Percentiles rank a stretch among this genome's conserved stretches.
These are phyloP conservation scores for Citrus medica DNA, from an alignment of 345 rosid genomes.

Conservation along the genomic window DNA sequence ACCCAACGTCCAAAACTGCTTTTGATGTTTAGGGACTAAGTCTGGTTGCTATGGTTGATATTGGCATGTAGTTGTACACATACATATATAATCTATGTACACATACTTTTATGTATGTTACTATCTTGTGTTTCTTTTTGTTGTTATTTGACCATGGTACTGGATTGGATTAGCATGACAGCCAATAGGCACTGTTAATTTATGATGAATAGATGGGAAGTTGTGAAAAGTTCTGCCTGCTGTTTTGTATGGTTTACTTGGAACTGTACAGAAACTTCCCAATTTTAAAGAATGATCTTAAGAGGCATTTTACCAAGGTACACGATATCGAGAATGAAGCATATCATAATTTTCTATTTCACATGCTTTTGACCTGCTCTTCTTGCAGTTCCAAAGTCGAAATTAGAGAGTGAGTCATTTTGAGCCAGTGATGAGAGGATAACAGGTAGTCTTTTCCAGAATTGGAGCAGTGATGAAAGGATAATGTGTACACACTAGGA, in stretches of 20 bases:
- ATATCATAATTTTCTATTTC: too few species aligned
- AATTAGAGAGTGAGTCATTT: too few species aligned
- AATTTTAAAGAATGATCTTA: not conserved
- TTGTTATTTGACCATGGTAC: not conserved
- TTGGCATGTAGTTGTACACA: conserved; percentile 10
- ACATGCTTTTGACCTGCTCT: too few species aligned
- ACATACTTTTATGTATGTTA: not conserved
- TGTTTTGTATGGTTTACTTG: not conserved
- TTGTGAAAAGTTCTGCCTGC: not conserved
- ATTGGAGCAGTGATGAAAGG: too few species aligned
- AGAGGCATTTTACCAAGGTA: not conserved
- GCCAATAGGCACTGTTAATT: not conserved
- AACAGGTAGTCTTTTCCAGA: too few species aligned
- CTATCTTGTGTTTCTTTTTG: not conserved
- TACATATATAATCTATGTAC: not conserved
- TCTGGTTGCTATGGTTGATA: not conserved
- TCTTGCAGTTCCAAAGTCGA: too few species aligned
- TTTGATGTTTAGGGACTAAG: conserved; percentile 1
- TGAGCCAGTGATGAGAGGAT: too few species aligned
- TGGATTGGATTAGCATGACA: not conserved
- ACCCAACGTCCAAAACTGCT: conserved; percentile 11
- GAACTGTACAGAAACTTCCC: not conserved
- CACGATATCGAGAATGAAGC: too few species aligned
- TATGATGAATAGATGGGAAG: not conserved
- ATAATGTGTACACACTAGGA: too few species aligned